Evolutionary conservation across 1,284 basidiomycete genomes (phyloP).

Genomic region (Ganoderma sinense): DNA sequence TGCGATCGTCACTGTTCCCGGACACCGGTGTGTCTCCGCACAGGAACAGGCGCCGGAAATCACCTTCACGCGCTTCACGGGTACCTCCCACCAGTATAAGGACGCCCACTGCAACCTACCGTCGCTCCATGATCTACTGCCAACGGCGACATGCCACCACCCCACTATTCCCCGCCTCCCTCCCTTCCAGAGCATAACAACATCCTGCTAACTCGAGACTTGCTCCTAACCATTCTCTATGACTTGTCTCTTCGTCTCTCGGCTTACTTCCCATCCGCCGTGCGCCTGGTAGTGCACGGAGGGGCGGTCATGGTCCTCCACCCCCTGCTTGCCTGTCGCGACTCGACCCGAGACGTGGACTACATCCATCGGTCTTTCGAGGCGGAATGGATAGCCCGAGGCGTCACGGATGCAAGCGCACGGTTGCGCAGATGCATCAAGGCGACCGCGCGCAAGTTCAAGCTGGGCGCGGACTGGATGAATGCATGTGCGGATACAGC

Average conservation of each 20-base stretch:
- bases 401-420: conserved; percentile 56
- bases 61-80: background rate
- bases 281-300: conserved; percentile 69
- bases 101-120: background rate
- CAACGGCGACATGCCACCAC: conserved; percentile 2
- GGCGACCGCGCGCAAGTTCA: conserved; percentile 55
- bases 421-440: conserved; percentile 61
- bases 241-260: conserved; percentile 56
- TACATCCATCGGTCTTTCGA: conserved; percentile 66
- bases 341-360: conserved; percentile 68
- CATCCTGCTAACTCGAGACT: conserved; percentile 40
- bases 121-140: background rate
- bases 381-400: conserved; percentile 55
- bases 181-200: conserved; percentile 40
- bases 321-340: conserved; percentile 49
- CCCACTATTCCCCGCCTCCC: background rate
- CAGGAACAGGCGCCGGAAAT: background rate
- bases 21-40: background rate
- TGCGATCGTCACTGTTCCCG: background rate
- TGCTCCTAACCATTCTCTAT: conserved; percentile 53
- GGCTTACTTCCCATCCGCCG: conserved; percentile 50
- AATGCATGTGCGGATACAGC: conserved; percentile 73
- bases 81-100: background rate
- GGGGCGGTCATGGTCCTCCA: conserved; percentile 75
- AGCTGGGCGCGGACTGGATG: conserved; percentile 74